Evolutionary conservation across 192 early-diverging fungal species (phyloP).

Genomic region (Thamnidium elegans): DNA sequence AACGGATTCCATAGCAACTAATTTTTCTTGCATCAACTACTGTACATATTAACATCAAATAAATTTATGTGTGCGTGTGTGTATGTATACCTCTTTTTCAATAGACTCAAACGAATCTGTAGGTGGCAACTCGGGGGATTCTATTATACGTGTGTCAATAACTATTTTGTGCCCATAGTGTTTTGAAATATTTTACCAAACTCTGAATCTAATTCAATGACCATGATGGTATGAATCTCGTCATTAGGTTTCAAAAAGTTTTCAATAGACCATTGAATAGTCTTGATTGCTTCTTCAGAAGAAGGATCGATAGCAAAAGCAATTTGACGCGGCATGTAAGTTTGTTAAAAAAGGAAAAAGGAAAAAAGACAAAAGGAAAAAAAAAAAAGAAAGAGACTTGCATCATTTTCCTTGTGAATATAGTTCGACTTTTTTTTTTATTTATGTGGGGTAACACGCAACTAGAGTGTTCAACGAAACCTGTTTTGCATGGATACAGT

Average conservation of each 20-base stretch:
- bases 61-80: neutral
- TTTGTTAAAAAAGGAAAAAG: neutral
- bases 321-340: constrained; percentile 15
- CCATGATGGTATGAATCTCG: constrained; percentile 6
- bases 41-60: neutral
- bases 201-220: neutral
- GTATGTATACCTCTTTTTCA: constrained; percentile 9
- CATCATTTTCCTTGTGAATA: no score
- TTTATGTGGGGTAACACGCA: no score
- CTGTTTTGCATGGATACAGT: no score
- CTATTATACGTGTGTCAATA: neutral
- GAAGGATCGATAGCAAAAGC: constrained; percentile 41
- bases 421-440: no score
- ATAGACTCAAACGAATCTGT: constrained; percentile 6
- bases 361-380: constrained; percentile 4
- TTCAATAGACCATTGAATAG: constrained; percentile 38
- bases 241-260: constrained; percentile 34
- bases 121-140: constrained; percentile 1
- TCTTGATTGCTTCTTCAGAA: constrained; percentile 35
- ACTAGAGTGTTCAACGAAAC: no score
- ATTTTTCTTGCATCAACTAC: constrained; percentile 1
- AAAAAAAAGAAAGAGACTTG: neutral
- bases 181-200: no score
- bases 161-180: no score
- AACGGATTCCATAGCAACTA: constrained; percentile 7